Conservation (phyloP, 2,329 filamentous ascomycete species). For the Paraphoma chrysanthemicola region DNA sequence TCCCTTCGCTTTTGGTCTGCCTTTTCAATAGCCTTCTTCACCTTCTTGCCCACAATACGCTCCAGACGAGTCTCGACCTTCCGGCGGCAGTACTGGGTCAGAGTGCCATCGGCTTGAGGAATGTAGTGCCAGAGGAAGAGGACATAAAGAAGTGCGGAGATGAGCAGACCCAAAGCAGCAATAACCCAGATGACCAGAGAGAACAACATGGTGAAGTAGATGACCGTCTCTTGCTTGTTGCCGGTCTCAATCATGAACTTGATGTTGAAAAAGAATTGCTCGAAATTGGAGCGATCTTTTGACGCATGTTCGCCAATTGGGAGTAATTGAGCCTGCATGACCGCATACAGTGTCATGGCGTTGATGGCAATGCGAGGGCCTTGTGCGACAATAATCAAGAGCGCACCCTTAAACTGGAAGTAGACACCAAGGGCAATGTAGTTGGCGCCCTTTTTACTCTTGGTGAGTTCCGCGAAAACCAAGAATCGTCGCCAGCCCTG, state of each 20-base stretch:
- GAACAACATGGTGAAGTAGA: slow-evolving; percentile 91
- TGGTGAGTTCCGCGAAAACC: slow-evolving; percentile 90
- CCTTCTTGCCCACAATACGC: slow-evolving; percentile 83
- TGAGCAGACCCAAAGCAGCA: slow-evolving; percentile 73
- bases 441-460: slow-evolving; percentile 87
- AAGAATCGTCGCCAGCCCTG: slow-evolving; percentile 88
- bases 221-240: slow-evolving; percentile 79
- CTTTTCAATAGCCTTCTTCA: slow-evolving; percentile 86
- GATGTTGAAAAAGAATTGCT: slow-evolving; percentile 85
- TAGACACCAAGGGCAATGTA: slow-evolving; percentile 92
- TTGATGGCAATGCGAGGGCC: slow-evolving; percentile 93
- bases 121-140: slow-evolving; percentile 94
- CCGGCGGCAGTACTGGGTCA: slow-evolving; percentile 85
- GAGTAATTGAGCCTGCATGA: slow-evolving; percentile 78
- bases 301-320: slow-evolving; percentile 62
- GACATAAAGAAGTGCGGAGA: slow-evolving; percentile 79
- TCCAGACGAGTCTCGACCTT: slow-evolving; percentile 89
- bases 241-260: slow-evolving; percentile 70
- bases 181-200: slow-evolving; percentile 90
- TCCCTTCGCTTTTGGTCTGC: slow-evolving; percentile 63
- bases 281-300: slow-evolving; percentile 68
- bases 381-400: slow-evolving; percentile 88
- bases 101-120: slow-evolving; percentile 77
- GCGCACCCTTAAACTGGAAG: slow-evolving; percentile 80
- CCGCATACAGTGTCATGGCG: slow-evolving; percentile 83